These are phyloP conservation scores for Dioscorea dumetorum DNA, from an alignment of 106 monocot genomes.

Conservation along the genomic window DNA sequence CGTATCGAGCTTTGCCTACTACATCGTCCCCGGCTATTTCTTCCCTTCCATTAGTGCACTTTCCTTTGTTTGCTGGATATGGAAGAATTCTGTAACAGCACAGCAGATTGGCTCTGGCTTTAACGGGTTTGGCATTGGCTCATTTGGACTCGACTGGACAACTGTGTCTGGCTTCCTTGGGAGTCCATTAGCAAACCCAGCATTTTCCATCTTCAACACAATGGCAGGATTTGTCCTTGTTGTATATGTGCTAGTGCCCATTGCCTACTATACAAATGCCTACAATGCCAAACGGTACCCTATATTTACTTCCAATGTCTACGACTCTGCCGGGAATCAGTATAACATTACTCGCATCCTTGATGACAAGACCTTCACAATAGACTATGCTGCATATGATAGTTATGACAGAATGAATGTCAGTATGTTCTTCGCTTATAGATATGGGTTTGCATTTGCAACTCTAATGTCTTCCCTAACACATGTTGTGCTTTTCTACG, in stretches of 20 bases:
- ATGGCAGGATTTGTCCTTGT: neutral
- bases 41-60: neutral
- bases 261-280: neutral
- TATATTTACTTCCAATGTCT: neutral
- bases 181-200: neutral
- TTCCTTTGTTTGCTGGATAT: neutral
- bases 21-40: neutral
- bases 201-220: neutral
- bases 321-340: neutral
- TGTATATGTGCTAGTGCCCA: neutral
- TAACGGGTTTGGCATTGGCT: neutral
- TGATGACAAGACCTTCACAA: neutral
- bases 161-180: neutral
- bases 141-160: neutral
- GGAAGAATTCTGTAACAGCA: neutral
- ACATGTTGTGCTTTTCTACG: neutral
- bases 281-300: neutral
- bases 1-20: neutral
- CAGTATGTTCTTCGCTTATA: neutral
- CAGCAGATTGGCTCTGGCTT: neutral
- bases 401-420: neutral
- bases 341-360: neutral
- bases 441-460: neutral
- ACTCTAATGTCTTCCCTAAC: neutral
- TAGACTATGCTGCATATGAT: neutral